Evolutionary conservation across 345 rosid species (phyloP), one percentile per base, ranked within the genome.

Genomic region (Euclidium syriacum): DNA sequence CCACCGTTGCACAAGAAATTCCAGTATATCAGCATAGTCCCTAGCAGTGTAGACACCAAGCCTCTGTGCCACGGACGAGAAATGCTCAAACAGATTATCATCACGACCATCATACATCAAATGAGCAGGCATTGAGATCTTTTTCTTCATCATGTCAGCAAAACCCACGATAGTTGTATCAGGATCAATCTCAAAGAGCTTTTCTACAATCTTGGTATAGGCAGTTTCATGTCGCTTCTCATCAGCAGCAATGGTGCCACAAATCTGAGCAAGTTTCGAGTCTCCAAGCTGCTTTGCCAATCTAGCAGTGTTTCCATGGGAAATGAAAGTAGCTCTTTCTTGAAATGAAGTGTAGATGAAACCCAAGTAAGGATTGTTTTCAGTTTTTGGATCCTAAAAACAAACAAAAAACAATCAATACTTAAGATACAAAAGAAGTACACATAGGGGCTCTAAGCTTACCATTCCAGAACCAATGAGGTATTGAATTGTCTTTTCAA

Each of bases 331-430:
- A 8, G 84, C 87, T 62, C 87, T 80, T 33, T 82, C 87, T 74
- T 82, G 87, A 56, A 82, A 82, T 14, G 87, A 82, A 1, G 87
- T 76, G 73, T 80, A 82, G 55, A 82, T 72, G 69, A 79, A 79
- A 4, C 86, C 86, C 16, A 74, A 39, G 62, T 80, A 82, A 15
- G 83, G 83, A 32, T 71, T 81, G 65, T 81, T 75, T 49, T 75
- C 85, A 26, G 80, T 70, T 58, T 70, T 68, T 34, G 86, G 81
- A 75, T 79, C 86, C 86, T 82, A 65, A 67, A 67, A 74, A 62
- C 41, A 65, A 19, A 30, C 6, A 30, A 10, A 24, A 41, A 1
- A 16, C 17, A 70, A 52, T 5, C 41, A 54, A 29, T 44, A n/a
- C 5, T 6, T 27, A 10, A 63, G 27, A 24, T n/a, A 7, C 46